Percentiles rank a stretch among this genome's conserved stretches.
phyloP scores from a whole-genome alignment of 352 stramenopile genomes.

The Phytophthora chlamydospora region DNA sequence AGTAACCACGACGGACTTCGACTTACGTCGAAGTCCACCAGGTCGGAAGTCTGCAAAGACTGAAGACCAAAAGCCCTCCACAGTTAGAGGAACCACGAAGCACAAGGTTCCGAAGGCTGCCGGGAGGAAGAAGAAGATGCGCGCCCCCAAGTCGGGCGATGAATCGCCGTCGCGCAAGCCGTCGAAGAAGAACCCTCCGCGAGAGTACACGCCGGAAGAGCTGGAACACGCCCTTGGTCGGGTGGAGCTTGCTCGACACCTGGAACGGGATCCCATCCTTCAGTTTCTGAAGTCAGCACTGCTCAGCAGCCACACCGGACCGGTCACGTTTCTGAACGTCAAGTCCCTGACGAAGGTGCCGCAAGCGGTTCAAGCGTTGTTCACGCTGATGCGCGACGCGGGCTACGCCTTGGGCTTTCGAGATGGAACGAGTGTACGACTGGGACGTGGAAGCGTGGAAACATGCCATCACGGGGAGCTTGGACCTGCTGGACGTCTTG shows the following conservation, averaged over 20 bases:
- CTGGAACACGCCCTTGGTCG: neutral
- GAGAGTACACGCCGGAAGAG: neutral
- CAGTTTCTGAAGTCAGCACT: neutral
- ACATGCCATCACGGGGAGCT: neutral
- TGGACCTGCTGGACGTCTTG: neutral
- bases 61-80: conserved; percentile 5
- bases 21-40: neutral
- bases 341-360: neutral
- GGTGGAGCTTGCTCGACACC: neutral
- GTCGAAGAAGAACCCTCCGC: neutral
- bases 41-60: conserved; percentile 3
- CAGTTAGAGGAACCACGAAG: neutral
- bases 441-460: conserved; percentile 8
- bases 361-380: neutral
- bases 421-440: conserved; percentile 19
- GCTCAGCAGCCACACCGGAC: conserved; percentile 1
- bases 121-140: conserved; percentile 15
- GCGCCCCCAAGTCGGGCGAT: neutral
- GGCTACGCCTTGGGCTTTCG: conserved; percentile 9
- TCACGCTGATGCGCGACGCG: neutral
- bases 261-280: conserved; percentile 8
- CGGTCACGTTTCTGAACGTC: neutral
- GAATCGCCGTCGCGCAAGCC: neutral
- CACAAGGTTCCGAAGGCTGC: neutral
- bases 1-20: neutral